Conservation (phyloP, 1,284 basidiomycete species). For the Moesziomyces parantarcticus region DNA sequence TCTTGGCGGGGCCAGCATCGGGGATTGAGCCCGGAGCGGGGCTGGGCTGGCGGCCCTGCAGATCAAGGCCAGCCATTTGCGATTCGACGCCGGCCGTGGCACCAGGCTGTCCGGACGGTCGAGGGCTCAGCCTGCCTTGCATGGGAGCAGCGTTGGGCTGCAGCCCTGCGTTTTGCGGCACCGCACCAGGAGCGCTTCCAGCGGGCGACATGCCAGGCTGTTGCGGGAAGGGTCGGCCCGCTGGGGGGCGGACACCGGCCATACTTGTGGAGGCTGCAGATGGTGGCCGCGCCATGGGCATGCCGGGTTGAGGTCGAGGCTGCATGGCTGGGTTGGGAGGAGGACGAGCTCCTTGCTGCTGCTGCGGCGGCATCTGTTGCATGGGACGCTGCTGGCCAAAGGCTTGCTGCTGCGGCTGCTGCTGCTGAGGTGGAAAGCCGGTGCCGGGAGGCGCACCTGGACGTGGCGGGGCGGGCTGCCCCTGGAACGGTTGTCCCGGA, state of each 20-base stretch:
- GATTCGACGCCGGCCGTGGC: slow-evolving; percentile 20
- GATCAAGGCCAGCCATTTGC: slow-evolving; percentile 50
- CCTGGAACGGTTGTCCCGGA: slow-evolving; percentile 17
- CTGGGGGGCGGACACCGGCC: slow-evolving; percentile 21
- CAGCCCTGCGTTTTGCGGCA: slow-evolving; percentile 12
- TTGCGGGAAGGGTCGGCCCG: slow-evolving; percentile 31
- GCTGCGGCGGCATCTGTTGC: slow-evolving; percentile 10
- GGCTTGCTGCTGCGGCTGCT: slow-evolving; percentile 29
- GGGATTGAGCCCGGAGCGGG: slow-evolving; percentile 18
- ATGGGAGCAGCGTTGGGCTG: slow-evolving; percentile 15
- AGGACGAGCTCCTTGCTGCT: slow-evolving; percentile 24
- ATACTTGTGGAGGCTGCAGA: slow-evolving; percentile 17
- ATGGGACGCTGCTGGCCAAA: slow-evolving; percentile 23
- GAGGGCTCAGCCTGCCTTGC: slow-evolving; percentile 40
- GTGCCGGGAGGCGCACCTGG: slow-evolving; percentile 15
- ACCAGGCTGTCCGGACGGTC: slow-evolving; percentile 29
- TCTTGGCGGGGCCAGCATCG: slow-evolving; percentile 49
- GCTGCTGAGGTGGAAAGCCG: slow-evolving; percentile 29
- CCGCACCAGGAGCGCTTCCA: neutral
- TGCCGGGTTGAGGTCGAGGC: slow-evolving; percentile 31
- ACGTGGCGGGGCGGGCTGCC: slow-evolving; percentile 25
- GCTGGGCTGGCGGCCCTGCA: slow-evolving; percentile 33
- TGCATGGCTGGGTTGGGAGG: slow-evolving; percentile 23
- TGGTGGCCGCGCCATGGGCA: slow-evolving; percentile 23
- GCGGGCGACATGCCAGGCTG: slow-evolving; percentile 14